Percentiles rank a stretch among this genome's conserved stretches.
These are phyloP conservation scores for Davidsoniella eucalypti DNA, from an alignment of 2,329 filamentous ascomycete genomes.

Conservation along the genomic window DNA sequence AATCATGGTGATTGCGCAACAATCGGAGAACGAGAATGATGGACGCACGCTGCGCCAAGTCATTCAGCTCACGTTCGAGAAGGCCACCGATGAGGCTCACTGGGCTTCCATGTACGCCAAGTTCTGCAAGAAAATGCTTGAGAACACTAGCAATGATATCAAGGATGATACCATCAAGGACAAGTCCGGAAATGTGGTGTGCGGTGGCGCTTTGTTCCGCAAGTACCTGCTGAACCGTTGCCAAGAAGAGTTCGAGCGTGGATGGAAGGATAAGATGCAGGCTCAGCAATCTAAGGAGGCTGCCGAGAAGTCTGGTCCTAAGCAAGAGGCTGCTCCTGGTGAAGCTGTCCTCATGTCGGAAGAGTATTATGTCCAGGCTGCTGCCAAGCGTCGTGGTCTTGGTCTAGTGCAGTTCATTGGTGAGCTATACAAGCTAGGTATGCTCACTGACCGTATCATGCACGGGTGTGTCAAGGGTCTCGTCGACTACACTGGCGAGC, in stretches of 20 bases:
- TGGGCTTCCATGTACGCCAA: constrained; percentile 99
- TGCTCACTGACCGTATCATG: constrained; percentile 99
- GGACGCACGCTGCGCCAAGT: constrained; percentile 91
- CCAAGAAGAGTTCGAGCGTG: constrained; percentile 96
- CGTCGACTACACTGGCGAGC: constrained; percentile 82
- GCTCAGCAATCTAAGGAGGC: constrained; percentile 18
- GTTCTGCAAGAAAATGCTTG: constrained; percentile 94
- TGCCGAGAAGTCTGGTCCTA: constrained; percentile 16
- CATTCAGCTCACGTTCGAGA: constrained; percentile 97
- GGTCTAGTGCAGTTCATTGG: constrained; percentile 98
- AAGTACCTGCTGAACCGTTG: constrained; percentile 98
- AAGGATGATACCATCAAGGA: constrained; percentile 90
- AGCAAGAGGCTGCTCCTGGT: constrained; percentile 29
- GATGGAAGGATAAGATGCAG: constrained; percentile 45
- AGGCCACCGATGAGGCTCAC: constrained; percentile 94
- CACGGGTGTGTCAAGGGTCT: constrained; percentile 97
- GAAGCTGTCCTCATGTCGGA: constrained; percentile 81
- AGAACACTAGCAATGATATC: constrained; percentile 87
- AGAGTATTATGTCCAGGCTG: constrained; percentile 87
- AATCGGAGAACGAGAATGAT: constrained; percentile 90
- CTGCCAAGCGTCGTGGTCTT: constrained; percentile 89
- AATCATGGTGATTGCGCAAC: constrained; percentile 78
- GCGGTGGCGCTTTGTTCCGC: constrained; percentile 85
- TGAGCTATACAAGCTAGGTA: constrained; percentile 95
- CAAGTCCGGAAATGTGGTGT: constrained; percentile 74